Evolutionary conservation across 768 basidiomycete species (phyloP).

Genomic region (Boletus huronensis): DNA sequence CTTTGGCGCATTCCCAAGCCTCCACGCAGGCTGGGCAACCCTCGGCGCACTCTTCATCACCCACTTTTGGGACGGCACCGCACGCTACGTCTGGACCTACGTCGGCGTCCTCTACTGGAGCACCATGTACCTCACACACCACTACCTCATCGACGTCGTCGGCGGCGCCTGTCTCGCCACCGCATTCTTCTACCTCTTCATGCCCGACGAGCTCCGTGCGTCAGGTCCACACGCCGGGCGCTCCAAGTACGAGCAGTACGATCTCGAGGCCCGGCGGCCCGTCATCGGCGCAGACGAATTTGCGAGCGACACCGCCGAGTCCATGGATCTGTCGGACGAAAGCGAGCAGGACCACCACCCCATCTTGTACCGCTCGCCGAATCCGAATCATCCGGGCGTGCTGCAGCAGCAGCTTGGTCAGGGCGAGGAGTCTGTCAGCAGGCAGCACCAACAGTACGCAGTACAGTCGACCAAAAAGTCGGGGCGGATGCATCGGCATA

Average conservation of each 20-base stretch:
- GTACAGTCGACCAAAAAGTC: slow-evolving; percentile 18
- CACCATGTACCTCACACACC: slow-evolving; percentile 98
- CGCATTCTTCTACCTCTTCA: slow-evolving; percentile 80
- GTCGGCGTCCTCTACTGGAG: slow-evolving; percentile 90
- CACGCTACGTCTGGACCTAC: slow-evolving; percentile 75
- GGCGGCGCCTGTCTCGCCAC: slow-evolving; percentile 90
- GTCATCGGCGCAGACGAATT: slow-evolving; percentile 31
- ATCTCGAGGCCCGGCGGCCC: slow-evolving; percentile 53
- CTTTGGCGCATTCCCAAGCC: slow-evolving; percentile 94
- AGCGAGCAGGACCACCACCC: slow-evolving; percentile 54
- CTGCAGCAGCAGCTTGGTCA: slow-evolving; percentile 1
- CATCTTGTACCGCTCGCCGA: slow-evolving; percentile 68
- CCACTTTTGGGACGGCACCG: slow-evolving; percentile 85
- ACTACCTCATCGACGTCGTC: slow-evolving; percentile 98
- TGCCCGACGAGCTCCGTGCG: slow-evolving; percentile 76
- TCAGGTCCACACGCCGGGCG: slow-evolving; percentile 37
- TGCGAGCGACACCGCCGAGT: slow-evolving; percentile 39
- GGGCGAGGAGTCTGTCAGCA: slow-evolving; percentile 2
- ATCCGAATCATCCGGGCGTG: slow-evolving; percentile 25
- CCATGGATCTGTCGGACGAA: slow-evolving; percentile 61
- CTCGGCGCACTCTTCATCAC: slow-evolving; percentile 90
- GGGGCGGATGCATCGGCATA: slow-evolving; percentile 61
- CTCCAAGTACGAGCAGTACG: slow-evolving; percentile 75
- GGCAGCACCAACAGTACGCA: not conserved
- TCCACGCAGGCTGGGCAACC: slow-evolving; percentile 89